Evolutionary conservation across 306 rosid genomes (phyloP).

Genomic region (Sindora glabra): DNA sequence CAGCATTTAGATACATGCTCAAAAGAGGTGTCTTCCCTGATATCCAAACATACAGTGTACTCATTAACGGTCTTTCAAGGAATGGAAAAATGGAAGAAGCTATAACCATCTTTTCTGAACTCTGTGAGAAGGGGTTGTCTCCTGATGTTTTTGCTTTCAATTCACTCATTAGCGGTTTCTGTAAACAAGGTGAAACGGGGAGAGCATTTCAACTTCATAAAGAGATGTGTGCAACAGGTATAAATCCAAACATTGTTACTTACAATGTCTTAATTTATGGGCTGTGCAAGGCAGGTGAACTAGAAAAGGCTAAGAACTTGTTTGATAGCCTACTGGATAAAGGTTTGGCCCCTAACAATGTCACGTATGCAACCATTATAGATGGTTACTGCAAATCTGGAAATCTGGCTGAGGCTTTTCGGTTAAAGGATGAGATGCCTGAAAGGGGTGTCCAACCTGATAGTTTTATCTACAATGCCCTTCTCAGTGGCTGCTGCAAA

Average conservation of each 20-base stretch:
- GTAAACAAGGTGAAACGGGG: conserved; percentile 5
- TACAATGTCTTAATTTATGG: conserved; percentile 12
- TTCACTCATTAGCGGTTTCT: conserved; percentile 5
- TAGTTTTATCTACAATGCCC: neutral
- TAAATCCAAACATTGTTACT: neutral
- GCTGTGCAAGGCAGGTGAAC: conserved; percentile 9
- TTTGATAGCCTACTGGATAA: neutral
- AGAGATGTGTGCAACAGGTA: conserved; percentile 3
- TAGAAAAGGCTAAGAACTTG: conserved; percentile 3
- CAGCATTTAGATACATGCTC: conserved; percentile 4
- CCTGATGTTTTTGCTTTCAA: conserved; percentile 2
- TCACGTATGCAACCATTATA: neutral
- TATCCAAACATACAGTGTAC: conserved; percentile 15
- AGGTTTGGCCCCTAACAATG: neutral
- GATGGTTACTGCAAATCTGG: conserved; percentile 10
- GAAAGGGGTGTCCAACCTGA: neutral
- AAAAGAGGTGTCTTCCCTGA: neutral
- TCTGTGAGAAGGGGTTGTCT: neutral
- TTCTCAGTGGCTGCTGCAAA: conserved; percentile 7
- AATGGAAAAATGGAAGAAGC: conserved; percentile 21
- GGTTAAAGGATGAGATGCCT: conserved; percentile 3
- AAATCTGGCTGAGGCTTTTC: neutral
- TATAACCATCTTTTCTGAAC: conserved; percentile 2
- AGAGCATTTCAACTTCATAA: conserved; percentile 2
- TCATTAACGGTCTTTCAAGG: conserved; percentile 9